phyloP scores from a whole-genome alignment of 768 basidiomycete species.

The Pisolithus microcarpus region DNA sequence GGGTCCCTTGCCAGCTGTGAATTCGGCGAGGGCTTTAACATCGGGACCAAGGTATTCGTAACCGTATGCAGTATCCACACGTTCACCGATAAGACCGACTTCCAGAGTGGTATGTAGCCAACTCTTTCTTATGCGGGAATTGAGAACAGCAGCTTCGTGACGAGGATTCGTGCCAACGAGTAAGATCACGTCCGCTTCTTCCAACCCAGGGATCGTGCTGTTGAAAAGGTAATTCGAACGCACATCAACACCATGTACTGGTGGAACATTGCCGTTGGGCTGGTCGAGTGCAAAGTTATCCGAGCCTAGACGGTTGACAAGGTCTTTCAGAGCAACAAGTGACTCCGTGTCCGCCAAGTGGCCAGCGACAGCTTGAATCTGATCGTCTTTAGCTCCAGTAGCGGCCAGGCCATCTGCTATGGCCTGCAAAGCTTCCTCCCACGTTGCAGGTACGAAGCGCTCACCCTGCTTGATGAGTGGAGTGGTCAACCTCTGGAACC shows the following conservation, averaged over 20 bases:
- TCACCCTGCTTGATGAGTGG: conserved; percentile 90
- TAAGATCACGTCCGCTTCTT: conserved; percentile 86
- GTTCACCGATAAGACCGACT: conserved; percentile 84
- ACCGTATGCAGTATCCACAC: conserved; percentile 85
- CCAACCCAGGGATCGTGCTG: conserved; percentile 82
- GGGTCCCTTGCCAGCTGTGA: conserved; percentile 66
- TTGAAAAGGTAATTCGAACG: conserved; percentile 98
- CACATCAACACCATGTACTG: conserved; percentile 78
- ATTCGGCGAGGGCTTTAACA: conserved; percentile 66
- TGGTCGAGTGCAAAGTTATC: conserved; percentile 88
- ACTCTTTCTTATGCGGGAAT: conserved; percentile 92
- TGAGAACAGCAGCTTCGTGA: conserved; percentile 94
- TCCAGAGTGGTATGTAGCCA: conserved; percentile 87
- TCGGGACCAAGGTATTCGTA: conserved; percentile 86
- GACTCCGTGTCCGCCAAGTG: conserved; percentile 91
- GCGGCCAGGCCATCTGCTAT: conserved; percentile 70
- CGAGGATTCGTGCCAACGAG: conserved; percentile 95
- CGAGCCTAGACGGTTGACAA: conserved; percentile 87
- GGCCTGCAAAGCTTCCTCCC: conserved; percentile 82
- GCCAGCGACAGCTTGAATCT: conserved; percentile 93
- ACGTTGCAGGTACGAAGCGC: conserved; percentile 81
- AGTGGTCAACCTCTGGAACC: conserved; percentile 89
- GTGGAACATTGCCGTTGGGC: conserved; percentile 54
- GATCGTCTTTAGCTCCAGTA: conserved; percentile 81
- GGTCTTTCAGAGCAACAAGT: conserved; percentile 87